phyloP scores from a whole-genome alignment of 176 grass and related monocot genomes.

The Lolium rigidum region DNA sequence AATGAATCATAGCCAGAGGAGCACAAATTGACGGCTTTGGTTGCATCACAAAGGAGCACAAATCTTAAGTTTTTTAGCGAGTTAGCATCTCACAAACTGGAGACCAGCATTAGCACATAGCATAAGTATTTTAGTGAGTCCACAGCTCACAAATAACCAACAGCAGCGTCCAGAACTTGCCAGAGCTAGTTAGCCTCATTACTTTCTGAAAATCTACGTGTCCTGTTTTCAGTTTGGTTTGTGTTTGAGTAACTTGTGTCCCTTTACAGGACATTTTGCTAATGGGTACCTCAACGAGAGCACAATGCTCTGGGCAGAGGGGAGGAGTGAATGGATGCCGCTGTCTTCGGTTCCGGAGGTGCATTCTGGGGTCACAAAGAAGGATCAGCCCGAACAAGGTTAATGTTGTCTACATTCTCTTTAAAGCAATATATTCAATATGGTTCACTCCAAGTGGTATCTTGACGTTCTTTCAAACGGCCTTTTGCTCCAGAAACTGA shows the following conservation, averaged over 20 bases:
- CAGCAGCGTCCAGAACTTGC: too few relatives aligned
- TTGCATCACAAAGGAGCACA: too few relatives aligned
- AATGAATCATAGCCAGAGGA: too few relatives aligned
- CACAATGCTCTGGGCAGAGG: conserved; percentile 87
- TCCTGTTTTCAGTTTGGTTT: neutral
- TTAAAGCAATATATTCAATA: neutral
- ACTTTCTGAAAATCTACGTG: neutral
- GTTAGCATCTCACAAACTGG: too few relatives aligned
- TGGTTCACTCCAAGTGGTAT: conserved; percentile 12
- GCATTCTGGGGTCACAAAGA: conserved; percentile 35
- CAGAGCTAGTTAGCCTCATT: neutral
- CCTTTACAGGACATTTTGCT: conserved; percentile 66
- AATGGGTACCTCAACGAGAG: conserved; percentile 72
- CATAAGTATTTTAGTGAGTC: too few relatives aligned
- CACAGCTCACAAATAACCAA: too few relatives aligned
- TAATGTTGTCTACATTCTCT: conserved; percentile 25
- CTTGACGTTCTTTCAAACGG: conserved; percentile 26
- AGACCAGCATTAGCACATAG: too few relatives aligned
- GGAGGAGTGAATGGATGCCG: conserved; percentile 74
- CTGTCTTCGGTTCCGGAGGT: conserved; percentile 73
- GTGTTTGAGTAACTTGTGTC: conserved; percentile 22
- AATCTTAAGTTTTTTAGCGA: too few relatives aligned
- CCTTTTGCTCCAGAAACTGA: conserved; percentile 46
- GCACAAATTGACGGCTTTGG: too few relatives aligned
- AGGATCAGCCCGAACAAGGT: conserved; percentile 52